phyloP scores from a whole-genome alignment of 73 alveolate species.

The Loxodes magnus region DNA sequence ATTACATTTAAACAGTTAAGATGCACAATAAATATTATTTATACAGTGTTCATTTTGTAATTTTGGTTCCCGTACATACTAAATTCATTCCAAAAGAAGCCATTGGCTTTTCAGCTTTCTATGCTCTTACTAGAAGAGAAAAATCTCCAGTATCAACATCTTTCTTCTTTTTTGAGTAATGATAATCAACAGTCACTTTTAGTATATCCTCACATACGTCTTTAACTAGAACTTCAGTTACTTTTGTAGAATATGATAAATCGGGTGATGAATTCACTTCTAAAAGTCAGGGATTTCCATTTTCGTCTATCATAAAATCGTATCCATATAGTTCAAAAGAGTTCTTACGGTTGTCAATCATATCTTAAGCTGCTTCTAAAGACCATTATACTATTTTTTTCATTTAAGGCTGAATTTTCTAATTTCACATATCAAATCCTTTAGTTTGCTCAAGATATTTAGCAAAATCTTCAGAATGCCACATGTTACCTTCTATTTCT shows the following conservation, averaged over 20 bases:
- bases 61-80: slow-evolving; percentile 45
- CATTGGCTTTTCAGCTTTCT: slow-evolving; percentile 35
- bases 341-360: slow-evolving; percentile 72
- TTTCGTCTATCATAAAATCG: slow-evolving; percentile 92
- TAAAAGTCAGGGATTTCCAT: slow-evolving; percentile 69
- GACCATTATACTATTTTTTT: slow-evolving; percentile 70
- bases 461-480: slow-evolving; percentile 72
- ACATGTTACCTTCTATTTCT: slow-evolving; percentile 95
- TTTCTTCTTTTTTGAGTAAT: slow-evolving; percentile 35
- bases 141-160: slow-evolving; percentile 69
- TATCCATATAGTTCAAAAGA: slow-evolving; percentile 89
- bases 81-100: slow-evolving; percentile 30
- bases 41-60: no score
- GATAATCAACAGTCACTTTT: slow-evolving; percentile 38
- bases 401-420: slow-evolving; percentile 62
- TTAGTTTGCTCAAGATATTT: slow-evolving; percentile 47
- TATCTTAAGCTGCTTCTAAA: slow-evolving; percentile 82
- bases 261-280: slow-evolving; percentile 83
- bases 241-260: slow-evolving; percentile 86
- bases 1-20: no score
- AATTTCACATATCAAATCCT: slow-evolving; percentile 81
- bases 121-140: slow-evolving; percentile 56
- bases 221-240: slow-evolving; percentile 40
- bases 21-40: no score
- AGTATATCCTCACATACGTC: slow-evolving; percentile 44